Evolutionary conservation across 176 grass and related monocot genomes (phyloP), one percentile per base, ranked within the genome.

Genomic region (Aegilops bicornis): DNA sequence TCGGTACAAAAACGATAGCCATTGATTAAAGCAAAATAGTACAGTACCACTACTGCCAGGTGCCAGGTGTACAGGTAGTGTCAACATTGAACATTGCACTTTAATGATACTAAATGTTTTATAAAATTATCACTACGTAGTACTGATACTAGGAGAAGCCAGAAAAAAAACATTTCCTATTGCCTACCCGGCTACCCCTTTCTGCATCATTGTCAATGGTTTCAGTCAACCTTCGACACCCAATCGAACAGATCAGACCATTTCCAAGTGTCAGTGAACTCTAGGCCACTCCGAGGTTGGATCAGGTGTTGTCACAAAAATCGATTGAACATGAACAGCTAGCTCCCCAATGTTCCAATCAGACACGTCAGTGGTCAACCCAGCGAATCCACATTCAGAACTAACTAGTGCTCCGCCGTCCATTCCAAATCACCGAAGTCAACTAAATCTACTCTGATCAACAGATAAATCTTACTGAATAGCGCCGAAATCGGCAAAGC

Each of bases 361-460:
- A 47, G 32, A 67, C 68, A 37, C 67, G 61, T 17, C 17, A 40
- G 23, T 11, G 7, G 5, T 6, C 6, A 56, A 19, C 1, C 16
- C 16, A 58, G 54, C 1, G 54, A 58, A 22, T 58, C 54, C 17
- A 58, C 1, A 58, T 22, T 2, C 54, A 58, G 54, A 58, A 58
- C 54, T 1, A 22, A 58, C 65, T 16, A 75, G 25, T 6, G 20
- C 32, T 50, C 45, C 43, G 40, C 17, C 23, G 13, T 36, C 29
- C 70, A 19, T 16, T 81, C 77, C 9, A 47, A 11, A 71, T 90
- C 52, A 52, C 78, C 62, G 69, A 29, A 86, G 13, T 2, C 48
- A 29, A n/a, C 37, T 10, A 61, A 60, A 27, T 37, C 71, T 4
- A 33, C 32, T 39, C 81, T 69, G 3, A 76, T 69, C 69, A 43